These are phyloP conservation scores for Actinomortierella wolfii DNA, from an alignment of 371 early-diverging fungal species.

Conservation along the genomic window DNA sequence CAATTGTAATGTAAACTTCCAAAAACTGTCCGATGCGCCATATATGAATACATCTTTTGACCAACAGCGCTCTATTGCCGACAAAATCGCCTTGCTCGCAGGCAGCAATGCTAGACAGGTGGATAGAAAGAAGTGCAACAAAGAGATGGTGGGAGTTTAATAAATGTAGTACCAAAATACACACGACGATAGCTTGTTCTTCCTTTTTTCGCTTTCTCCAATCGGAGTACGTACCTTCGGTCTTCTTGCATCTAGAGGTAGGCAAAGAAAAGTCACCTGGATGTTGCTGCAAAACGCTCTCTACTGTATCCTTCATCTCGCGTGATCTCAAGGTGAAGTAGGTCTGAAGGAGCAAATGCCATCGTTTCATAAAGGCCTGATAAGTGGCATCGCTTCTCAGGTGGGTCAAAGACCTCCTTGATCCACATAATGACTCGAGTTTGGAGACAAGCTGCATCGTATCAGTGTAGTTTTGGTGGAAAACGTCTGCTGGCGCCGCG, in stretches of 20 bases:
- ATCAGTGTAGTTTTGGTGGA: conserved; percentile 73
- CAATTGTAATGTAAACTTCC: conserved; percentile 79
- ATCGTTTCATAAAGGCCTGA: conserved; percentile 72
- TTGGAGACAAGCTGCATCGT: conserved; percentile 66
- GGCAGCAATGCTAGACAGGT: conserved; percentile 49
- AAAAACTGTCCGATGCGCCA: conserved; percentile 68
- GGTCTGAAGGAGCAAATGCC: conserved; percentile 75
- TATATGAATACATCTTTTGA: conserved; percentile 67
- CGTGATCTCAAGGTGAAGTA: conserved; percentile 74
- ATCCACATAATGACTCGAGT: conserved; percentile 59
- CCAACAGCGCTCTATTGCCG: conserved; percentile 70
- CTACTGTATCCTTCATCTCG: conserved; percentile 23
- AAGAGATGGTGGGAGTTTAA: too few species aligned
- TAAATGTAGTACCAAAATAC: too few species aligned
- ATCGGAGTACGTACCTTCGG: conserved; percentile 12
- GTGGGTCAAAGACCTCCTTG: conserved; percentile 53
- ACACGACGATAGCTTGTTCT: not conserved
- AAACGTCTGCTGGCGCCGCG: conserved; percentile 75
- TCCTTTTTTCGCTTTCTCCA: not conserved
- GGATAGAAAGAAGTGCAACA: too few species aligned
- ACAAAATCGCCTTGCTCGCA: conserved; percentile 56
- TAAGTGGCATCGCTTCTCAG: conserved; percentile 67
- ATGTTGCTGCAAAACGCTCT: conserved; percentile 27
- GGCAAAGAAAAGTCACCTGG: conserved; percentile 7
- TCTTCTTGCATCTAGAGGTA: not conserved